These are phyloP conservation scores for Tuber aestivum DNA, from an alignment of 495 filamentous ascomycete genomes.

Conservation along the genomic window DNA sequence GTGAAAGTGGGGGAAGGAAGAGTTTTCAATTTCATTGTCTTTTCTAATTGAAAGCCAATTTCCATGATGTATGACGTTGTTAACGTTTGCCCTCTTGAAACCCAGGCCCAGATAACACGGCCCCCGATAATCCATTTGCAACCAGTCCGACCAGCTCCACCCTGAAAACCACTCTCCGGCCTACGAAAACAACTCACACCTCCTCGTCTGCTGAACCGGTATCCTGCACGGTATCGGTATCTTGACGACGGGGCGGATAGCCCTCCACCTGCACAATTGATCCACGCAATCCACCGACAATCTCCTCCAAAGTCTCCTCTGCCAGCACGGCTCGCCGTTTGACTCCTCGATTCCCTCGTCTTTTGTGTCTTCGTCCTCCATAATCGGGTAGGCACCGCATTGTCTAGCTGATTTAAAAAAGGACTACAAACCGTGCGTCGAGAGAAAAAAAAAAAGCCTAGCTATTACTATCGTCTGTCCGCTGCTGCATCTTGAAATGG, in stretches of 20 bases:
- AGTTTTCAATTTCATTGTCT: neutral
- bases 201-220: slow-evolving; percentile 85
- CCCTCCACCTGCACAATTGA: slow-evolving; percentile 59
- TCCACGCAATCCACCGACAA: slow-evolving; percentile 55
- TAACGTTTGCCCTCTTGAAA: slow-evolving; percentile 8
- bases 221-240: slow-evolving; percentile 82
- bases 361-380: slow-evolving; percentile 47
- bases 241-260: slow-evolving; percentile 47
- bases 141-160: slow-evolving; percentile 21
- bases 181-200: slow-evolving; percentile 52
- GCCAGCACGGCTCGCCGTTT: slow-evolving; percentile 70
- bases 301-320: slow-evolving; percentile 73
- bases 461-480: slow-evolving; percentile 68
- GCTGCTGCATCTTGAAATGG: slow-evolving; percentile 44
- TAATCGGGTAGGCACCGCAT: slow-evolving; percentile 49
- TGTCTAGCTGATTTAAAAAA: slow-evolving; percentile 87
- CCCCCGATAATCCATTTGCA: slow-evolving; percentile 39
- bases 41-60: neutral
- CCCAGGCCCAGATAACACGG: slow-evolving; percentile 87
- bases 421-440: neutral
- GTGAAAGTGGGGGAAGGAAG: neutral
- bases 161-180: slow-evolving; percentile 30
- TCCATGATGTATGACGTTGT: slow-evolving; percentile 20
- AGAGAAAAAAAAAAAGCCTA: neutral
- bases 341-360: slow-evolving; percentile 59